phyloP scores from a whole-genome alignment of 1,284 basidiomycete species.

The Heterobasidion occidentale region DNA sequence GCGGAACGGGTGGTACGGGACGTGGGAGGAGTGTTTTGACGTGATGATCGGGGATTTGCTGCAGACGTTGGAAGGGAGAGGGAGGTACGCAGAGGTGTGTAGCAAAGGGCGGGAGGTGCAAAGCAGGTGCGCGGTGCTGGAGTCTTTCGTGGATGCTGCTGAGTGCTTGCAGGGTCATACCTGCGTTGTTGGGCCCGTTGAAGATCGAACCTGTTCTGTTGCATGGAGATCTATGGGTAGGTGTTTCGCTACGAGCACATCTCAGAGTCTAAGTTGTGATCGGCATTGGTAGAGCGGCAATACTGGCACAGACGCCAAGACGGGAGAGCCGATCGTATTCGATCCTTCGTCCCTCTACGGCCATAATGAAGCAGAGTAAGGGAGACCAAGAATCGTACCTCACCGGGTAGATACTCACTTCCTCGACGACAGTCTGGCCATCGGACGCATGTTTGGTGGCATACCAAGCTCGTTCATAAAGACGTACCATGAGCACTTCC shows the following conservation, averaged over 20 bases:
- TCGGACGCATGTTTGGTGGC: slow-evolving; percentile 81
- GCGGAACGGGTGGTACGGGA: slow-evolving; percentile 68
- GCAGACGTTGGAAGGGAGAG: slow-evolving; percentile 39
- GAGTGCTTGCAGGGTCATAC: slow-evolving; percentile 57
- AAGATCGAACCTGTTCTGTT: slow-evolving; percentile 68
- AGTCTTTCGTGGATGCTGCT: not conserved
- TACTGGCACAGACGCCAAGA: slow-evolving; percentile 48
- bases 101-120: slow-evolving; percentile 48
- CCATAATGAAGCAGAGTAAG: slow-evolving; percentile 83
- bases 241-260: not conserved
- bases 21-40: slow-evolving; percentile 69
- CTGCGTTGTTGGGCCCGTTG: slow-evolving; percentile 57
- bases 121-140: slow-evolving; percentile 36
- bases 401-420: not conserved
- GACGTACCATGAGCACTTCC: slow-evolving; percentile 64
- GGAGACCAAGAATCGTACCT: not conserved
- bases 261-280: not conserved
- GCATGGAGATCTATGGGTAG: slow-evolving; percentile 81
- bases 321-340: slow-evolving; percentile 64
- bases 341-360: slow-evolving; percentile 82
- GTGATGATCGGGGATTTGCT: slow-evolving; percentile 64
- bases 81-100: slow-evolving; percentile 38
- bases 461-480: slow-evolving; percentile 65
- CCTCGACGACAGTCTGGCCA: slow-evolving; percentile 53
- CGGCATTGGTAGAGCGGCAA: slow-evolving; percentile 54